Evolutionary conservation across 257 asterid genomes (phyloP), one percentile per base, ranked within the genome.

Genomic region (Salvia rosmarinus): DNA sequence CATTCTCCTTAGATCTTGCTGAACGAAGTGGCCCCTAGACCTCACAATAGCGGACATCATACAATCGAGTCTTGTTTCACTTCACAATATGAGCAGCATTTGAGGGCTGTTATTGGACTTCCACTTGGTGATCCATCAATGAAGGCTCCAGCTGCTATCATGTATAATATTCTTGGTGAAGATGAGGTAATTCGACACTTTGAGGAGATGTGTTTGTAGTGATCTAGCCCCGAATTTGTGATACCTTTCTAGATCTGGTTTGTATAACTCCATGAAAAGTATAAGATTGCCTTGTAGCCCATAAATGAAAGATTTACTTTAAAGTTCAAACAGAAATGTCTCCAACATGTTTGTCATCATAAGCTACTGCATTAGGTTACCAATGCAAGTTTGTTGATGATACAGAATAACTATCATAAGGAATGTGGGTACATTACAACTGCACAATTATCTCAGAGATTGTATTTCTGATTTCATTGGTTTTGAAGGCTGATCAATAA

Each of bases 1-100:
- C 39, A n/a, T 49, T 77, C 60, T 71, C 32, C 77, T 44, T 84
- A 95, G 96, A 82, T 95, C 78, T 87, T 95, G 62, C 82, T 95
- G 40, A 91, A 95, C 78, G 98, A 95, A 86, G 97, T 95, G 75
- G 99, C 98, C 40, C 99, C 99, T 5, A 83, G 99, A 80, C 99
- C 99, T 81, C 99, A 95, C 73, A 95, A 95, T 64, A 95, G 99
- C 75, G 98, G 99, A 56, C 97, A 95, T 70, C 99, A 95, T 46
- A 89, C 98, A 6, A 95, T 91, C 57, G 98, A 91, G 81, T 75
- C 95, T 49, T 89, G 97, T 83, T 89, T 80, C 60, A 88, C 99
- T 57, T 95, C 99, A 37, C 99, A 95, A 74, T 95, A 23, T 23
- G 98, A 95, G 96, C 98, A 91, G 77, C 99, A 91, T 67, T 85